Evolutionary conservation across 2,329 filamentous ascomycete species (phyloP).

Genomic region (Paecilomyces sp.): DNA sequence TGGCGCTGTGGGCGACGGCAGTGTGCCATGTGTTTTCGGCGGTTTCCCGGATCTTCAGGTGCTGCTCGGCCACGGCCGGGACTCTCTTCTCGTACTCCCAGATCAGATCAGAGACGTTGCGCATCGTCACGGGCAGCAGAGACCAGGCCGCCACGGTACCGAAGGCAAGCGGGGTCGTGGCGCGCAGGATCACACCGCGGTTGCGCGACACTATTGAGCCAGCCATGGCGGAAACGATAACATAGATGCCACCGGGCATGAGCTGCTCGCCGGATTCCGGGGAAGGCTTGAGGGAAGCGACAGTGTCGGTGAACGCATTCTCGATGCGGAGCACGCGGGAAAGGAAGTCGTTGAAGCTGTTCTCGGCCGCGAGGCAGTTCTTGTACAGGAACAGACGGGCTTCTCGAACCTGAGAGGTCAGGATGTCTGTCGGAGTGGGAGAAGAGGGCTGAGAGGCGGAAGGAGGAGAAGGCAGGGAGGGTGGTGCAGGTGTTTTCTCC

Average conservation of each 20-base stretch:
- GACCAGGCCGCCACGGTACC: conserved; percentile 78
- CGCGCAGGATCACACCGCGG: conserved; percentile 75
- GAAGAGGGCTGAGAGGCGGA: conserved; percentile 18
- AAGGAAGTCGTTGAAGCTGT: conserved; percentile 74
- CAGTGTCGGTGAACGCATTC: conserved; percentile 78
- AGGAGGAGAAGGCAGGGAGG: conserved; percentile 15
- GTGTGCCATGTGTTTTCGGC: conserved; percentile 65
- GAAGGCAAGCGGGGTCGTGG: conserved; percentile 67
- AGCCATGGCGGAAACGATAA: conserved; percentile 89
- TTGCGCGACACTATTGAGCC: conserved; percentile 86
- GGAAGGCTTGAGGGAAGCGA: conserved; percentile 80
- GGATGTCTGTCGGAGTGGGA: conserved; percentile 81
- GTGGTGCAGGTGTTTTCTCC: conserved; percentile 10
- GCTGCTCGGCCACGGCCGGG: conserved; percentile 74
- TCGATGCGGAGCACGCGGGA: conserved; percentile 78
- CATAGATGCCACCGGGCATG: conserved; percentile 84
- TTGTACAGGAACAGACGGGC: conserved; percentile 74
- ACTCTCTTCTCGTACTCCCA: conserved; percentile 93
- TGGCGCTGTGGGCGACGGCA: conserved; percentile 65
- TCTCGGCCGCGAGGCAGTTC: conserved; percentile 67
- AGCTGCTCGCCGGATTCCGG: conserved; percentile 81
- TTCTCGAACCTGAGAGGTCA: conserved; percentile 73
- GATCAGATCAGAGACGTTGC: conserved; percentile 74
- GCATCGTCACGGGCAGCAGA: conserved; percentile 81
- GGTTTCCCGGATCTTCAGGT: conserved; percentile 63